Base-by-base conservation (phyloP, 2,329 filamentous ascomycete genomes). In the Penicillium fuscoglaucum region DNA sequence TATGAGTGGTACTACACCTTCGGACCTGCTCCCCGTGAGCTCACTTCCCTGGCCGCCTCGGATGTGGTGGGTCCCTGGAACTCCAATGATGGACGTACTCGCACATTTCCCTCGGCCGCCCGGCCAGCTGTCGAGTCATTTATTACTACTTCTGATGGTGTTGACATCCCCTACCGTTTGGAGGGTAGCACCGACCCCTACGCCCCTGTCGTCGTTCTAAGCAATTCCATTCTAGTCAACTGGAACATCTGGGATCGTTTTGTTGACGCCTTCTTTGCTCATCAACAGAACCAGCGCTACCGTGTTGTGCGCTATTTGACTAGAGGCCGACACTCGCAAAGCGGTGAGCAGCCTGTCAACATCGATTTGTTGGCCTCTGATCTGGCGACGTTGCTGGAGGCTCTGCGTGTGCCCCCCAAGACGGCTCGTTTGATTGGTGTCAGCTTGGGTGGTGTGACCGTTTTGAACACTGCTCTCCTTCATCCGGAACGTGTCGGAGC, bases 1-100 rank as follows among this genome's bases (percentile, higher is more conserved):
- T 95, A 90, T 74, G 79, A 84, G 35, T 84, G 93, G 61, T 90
- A 90, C 73, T 93, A 95, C 73, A 87, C 88, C 12, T 96, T 96
- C 68, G 90, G 90, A 0, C 83, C 89, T 0, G 90, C 84, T 0
- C 86, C 90, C 0, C 83, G 90, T 26, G 88, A 93, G 64, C 79
- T 93, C 4, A 67, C 79, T 0, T 81, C 83, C 6, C 75, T 91
- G 21, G 60, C 70, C 1, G 78, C 83, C 0, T 74, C 74, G 1
- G 78, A 82, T 3, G 75, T 80, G 1, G 69, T 76, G 1, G 78
- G 80, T 0, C 73, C 79, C 0, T 89, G 87, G 68, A 76, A 76
- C 1, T 84, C 83, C 0, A 75, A 82, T 1, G 84, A 89, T 62
- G 77, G 76, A 4, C 75, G 76, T 57, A 88, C 84, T 10, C 78